Conservation (phyloP, 345 rosid species). For the Arabis alpina region DNA sequence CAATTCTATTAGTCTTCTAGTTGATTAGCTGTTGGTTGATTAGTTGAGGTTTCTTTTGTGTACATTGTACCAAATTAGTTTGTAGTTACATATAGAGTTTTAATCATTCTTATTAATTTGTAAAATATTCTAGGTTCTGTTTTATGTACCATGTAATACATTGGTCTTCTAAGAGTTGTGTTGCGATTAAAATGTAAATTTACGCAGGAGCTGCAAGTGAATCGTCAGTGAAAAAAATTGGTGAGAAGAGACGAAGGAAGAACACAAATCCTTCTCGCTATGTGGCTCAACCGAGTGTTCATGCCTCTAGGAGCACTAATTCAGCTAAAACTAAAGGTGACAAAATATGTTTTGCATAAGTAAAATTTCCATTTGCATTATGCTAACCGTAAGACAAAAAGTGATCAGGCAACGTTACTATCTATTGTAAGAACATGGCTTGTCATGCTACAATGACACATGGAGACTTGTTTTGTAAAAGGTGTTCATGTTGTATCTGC, state of each 20-base stretch:
- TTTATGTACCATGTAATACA: no score
- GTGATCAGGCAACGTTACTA: neutral
- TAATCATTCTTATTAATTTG: no score
- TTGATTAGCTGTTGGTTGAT: no score
- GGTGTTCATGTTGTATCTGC: conserved; percentile 76
- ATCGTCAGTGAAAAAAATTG: neutral
- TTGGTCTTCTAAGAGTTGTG: no score
- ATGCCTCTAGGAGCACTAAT: neutral
- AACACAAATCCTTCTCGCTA: conserved; percentile 15
- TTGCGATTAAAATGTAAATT: no score
- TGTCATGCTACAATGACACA: conserved; percentile 52
- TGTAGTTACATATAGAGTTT: no score
- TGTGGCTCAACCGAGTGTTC: neutral
- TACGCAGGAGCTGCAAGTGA: conserved; percentile 20
- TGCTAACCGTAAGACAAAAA: neutral
- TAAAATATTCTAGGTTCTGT: no score
- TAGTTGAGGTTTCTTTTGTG: no score
- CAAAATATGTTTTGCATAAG: neutral
- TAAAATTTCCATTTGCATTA: neutral
- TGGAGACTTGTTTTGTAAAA: conserved; percentile 56
- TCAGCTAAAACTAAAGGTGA: conserved; percentile 19
- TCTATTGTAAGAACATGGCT: conserved; percentile 57
- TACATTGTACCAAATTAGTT: no score
- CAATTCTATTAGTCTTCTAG: no score
- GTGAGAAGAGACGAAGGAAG: conserved; percentile 27